Evolutionary conservation across 2,329 filamentous ascomycete species (phyloP).

Genomic region (Phialophora expanda): DNA sequence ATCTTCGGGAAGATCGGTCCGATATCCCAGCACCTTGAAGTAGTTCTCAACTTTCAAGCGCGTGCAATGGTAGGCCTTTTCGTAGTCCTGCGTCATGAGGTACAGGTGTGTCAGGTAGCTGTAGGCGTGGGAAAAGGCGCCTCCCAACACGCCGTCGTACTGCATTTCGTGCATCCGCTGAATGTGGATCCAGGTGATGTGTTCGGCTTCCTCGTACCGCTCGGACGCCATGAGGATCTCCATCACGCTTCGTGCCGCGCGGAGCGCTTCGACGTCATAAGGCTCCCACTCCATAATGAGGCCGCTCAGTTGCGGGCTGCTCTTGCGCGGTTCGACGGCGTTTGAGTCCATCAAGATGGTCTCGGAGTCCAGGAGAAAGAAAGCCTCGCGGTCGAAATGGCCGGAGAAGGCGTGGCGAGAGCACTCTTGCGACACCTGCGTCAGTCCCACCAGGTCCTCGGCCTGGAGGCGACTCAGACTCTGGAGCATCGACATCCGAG

Average conservation of each 20-base stretch:
- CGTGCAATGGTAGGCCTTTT: conserved; percentile 15
- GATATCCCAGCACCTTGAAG: conserved; percentile 8
- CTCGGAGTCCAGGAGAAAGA: conserved; percentile 21
- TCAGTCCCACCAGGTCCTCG: conserved; percentile 1
- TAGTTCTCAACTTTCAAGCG: conserved; percentile 13
- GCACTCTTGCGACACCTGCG: neutral
- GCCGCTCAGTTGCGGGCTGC: neutral
- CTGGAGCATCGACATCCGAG: neutral
- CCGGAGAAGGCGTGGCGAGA: neutral
- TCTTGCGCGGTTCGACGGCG: neutral
- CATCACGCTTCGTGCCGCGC: conserved; percentile 5
- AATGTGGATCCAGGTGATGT: conserved; percentile 3
- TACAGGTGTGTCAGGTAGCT: conserved; percentile 18
- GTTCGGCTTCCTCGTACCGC: conserved; percentile 13
- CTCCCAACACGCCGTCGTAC: conserved; percentile 4
- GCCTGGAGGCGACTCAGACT: conserved; percentile 4
- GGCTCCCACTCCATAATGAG: neutral
- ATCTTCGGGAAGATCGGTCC: conserved; percentile 9
- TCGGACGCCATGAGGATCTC: conserved; percentile 13
- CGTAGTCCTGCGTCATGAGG: conserved; percentile 13
- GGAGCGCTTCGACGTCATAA: neutral
- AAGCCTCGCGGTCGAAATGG: conserved; percentile 5
- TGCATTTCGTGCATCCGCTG: conserved; percentile 6
- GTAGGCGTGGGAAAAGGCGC: conserved; percentile 14
- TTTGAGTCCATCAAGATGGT: neutral